Evolutionary conservation across 225 moss, liverwort and hornwort species (phyloP).

Genomic region (Lunularia cruciata): DNA sequence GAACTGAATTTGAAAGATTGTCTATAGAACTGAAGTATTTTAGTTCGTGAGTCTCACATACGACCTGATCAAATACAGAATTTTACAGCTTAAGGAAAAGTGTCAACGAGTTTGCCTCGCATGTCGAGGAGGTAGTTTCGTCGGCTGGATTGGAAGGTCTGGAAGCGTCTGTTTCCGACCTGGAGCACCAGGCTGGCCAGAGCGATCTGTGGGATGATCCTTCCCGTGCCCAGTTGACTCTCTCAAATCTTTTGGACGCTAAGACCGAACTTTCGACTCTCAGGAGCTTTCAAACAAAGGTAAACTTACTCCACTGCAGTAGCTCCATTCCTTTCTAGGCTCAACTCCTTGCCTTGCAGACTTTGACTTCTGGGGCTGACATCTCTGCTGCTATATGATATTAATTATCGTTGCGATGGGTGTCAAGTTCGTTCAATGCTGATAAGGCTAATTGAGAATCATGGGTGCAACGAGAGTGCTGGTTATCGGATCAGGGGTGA

Average conservation of each 20-base stretch:
- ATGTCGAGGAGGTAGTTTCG: conserved; percentile 63
- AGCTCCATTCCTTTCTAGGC: too few relatives aligned
- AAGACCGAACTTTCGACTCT: conserved; percentile 68
- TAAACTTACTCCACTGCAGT: too few relatives aligned
- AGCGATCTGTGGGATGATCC: conserved; percentile 88
- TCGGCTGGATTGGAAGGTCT: conserved; percentile 75
- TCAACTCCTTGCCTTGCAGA: too few relatives aligned
- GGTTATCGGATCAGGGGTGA: not conserved
- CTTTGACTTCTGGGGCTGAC: too few relatives aligned
- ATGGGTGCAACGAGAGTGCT: too few relatives aligned
- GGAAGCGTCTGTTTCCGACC: conserved; percentile 60
- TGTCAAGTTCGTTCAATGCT: too few relatives aligned
- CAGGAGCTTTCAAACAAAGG: conserved; percentile 68
- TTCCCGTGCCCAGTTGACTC: conserved; percentile 63
- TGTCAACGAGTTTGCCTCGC: conserved; percentile 58
- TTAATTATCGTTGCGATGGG: too few relatives aligned
- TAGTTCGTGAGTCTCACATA: not conserved
- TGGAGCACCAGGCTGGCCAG: conserved; percentile 72
- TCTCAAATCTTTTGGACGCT: conserved; percentile 67
- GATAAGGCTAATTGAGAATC: too few relatives aligned
- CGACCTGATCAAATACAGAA: conserved; percentile 26
- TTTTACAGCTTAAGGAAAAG: conserved; percentile 73
- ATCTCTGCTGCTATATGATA: too few relatives aligned
- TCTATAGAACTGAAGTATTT: not conserved
- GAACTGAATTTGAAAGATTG: too few relatives aligned